Evolutionary conservation across 139 green algal genomes (phyloP).

Genomic region (Gonium pectorale): DNA sequence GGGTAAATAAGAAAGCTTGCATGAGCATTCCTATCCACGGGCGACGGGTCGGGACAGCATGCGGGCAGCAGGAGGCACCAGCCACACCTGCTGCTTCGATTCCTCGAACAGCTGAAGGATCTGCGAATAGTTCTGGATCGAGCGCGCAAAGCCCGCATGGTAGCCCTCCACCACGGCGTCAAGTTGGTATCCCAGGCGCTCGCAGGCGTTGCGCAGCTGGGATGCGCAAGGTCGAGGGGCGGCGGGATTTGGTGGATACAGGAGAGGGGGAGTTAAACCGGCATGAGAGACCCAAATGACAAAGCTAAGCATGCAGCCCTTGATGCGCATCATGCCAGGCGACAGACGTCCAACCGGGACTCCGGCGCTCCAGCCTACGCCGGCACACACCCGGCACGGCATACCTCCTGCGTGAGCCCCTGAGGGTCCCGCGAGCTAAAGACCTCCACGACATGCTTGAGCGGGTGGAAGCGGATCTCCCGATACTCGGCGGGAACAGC

Average conservation of each 20-base stretch:
- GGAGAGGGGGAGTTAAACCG: neutral
- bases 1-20: too few relatives aligned
- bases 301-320: too few relatives aligned
- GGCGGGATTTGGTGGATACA: neutral
- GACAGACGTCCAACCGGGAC: too few relatives aligned
- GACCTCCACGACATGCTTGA: constrained; percentile 85
- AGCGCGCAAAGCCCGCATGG: constrained; percentile 86
- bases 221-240: too few relatives aligned
- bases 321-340: too few relatives aligned
- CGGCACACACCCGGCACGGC: too few relatives aligned
- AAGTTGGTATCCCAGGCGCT: neutral
- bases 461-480: constrained; percentile 78
- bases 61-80: too few relatives aligned
- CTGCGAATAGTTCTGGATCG: constrained; percentile 89
- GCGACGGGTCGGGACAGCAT: too few relatives aligned
- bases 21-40: too few relatives aligned
- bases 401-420: constrained; percentile 68
- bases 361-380: too few relatives aligned
- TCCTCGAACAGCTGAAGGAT: constrained; percentile 87
- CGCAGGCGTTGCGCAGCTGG: constrained; percentile 11
- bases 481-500: constrained; percentile 62
- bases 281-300: too few relatives aligned
- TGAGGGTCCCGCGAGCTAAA: constrained; percentile 74
- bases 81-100: constrained; percentile 72
- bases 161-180: constrained; percentile 48